Percentiles rank a stretch among this genome's conserved stretches.
Evolutionary conservation across 2,329 filamentous ascomycete genomes (phyloP).

Genomic region (Trichoderma arundinaceum): DNA sequence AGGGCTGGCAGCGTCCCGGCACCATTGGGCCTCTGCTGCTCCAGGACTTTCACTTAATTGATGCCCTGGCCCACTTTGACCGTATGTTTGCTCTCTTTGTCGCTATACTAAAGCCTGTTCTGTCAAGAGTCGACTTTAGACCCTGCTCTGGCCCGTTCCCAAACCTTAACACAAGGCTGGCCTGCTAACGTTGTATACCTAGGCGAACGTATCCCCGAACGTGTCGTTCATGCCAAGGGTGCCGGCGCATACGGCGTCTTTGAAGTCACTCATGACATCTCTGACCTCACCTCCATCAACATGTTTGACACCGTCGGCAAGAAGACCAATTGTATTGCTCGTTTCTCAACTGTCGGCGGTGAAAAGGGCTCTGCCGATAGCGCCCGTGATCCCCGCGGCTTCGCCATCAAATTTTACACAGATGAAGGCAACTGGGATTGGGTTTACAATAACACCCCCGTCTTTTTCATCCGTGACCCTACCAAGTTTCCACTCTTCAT

Average conservation of each 20-base stretch:
- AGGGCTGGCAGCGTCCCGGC: slow-evolving; percentile 58
- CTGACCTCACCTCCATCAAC: slow-evolving; percentile 59
- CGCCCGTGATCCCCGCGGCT: slow-evolving; percentile 72
- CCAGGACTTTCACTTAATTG: slow-evolving; percentile 70
- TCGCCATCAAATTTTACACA: slow-evolving; percentile 64
- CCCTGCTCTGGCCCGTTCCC: background rate
- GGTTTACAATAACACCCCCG: slow-evolving; percentile 77
- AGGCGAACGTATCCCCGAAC: slow-evolving; percentile 56
- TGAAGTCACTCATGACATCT: slow-evolving; percentile 63
- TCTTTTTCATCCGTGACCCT: slow-evolving; percentile 78
- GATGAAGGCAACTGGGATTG: slow-evolving; percentile 75
- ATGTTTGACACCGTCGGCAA: slow-evolving; percentile 61
- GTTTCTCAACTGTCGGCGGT: slow-evolving; percentile 75
- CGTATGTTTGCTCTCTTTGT: slow-evolving; percentile 38
- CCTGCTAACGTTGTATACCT: slow-evolving; percentile 19
- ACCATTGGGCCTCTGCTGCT: slow-evolving; percentile 64
- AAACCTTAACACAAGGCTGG: background rate
- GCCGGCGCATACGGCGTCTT: slow-evolving; percentile 61
- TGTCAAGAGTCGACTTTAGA: background rate
- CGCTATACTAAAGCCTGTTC: no score
- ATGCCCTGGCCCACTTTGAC: slow-evolving; percentile 62
- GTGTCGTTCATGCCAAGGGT: slow-evolving; percentile 46
- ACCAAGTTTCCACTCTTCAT: slow-evolving; percentile 78
- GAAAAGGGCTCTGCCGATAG: slow-evolving; percentile 70
- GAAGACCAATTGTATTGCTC: slow-evolving; percentile 62